Conservation (phyloP, 208 protist genomes). For the Acanthamoeba royreba region DNA sequence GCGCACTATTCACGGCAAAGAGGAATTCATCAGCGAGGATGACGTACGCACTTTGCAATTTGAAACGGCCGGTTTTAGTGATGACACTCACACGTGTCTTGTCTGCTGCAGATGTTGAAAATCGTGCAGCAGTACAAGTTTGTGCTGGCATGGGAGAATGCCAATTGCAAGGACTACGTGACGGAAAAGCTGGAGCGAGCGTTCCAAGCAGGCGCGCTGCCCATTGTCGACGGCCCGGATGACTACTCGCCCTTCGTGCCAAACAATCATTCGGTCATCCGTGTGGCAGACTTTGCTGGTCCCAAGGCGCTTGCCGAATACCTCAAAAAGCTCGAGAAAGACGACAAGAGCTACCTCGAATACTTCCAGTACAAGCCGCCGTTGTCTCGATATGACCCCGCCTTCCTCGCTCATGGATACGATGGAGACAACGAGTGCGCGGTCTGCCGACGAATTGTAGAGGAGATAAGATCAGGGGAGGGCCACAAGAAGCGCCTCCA, state of each 20-base stretch:
- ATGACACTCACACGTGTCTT: not conserved
- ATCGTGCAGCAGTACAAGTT: slow-evolving; percentile 43
- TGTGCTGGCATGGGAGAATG: slow-evolving; percentile 35
- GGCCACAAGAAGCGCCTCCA: not conserved
- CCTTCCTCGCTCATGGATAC: not conserved
- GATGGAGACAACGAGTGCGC: not conserved
- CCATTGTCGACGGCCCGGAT: slow-evolving; percentile 2
- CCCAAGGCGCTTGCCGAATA: slow-evolving; percentile 60
- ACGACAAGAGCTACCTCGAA: slow-evolving; percentile 57
- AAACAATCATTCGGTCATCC: slow-evolving; percentile 53
- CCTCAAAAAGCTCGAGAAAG: slow-evolving; percentile 51
- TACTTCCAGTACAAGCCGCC: slow-evolving; percentile 52
- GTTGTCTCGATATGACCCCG: not conserved
- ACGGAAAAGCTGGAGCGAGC: slow-evolving; percentile 47
- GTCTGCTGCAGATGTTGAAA: not conserved
- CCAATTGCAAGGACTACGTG: slow-evolving; percentile 46
- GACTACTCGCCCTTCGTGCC: slow-evolving; percentile 40
- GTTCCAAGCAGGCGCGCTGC: not conserved
- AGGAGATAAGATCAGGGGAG: not conserved
- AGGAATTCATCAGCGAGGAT: not conserved
- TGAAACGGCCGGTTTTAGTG: not conserved
- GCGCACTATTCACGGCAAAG: not conserved
- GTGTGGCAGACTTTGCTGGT: slow-evolving; percentile 51
- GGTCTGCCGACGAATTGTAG: not conserved
- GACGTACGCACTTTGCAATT: not conserved